Conservation (phyloP, 2,329 filamentous ascomycete genomes). For the Monosporascus sp. region DNA sequence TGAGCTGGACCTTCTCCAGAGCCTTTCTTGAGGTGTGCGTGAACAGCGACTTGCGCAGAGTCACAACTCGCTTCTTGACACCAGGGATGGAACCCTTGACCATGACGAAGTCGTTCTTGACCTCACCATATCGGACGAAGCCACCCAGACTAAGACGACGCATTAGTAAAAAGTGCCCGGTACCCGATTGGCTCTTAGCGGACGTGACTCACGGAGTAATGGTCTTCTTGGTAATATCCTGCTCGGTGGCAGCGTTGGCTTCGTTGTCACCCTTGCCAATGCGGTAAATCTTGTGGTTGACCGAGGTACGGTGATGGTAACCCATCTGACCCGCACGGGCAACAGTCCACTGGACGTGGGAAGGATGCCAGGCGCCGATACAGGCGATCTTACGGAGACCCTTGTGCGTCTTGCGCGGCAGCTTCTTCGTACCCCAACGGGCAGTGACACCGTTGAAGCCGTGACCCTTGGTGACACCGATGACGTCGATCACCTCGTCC, state of each 20-base stretch:
- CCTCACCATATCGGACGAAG: conserved; percentile 98
- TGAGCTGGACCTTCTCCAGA: conserved; percentile 98
- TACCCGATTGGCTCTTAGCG: background rate
- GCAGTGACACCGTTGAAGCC: conserved; percentile 95
- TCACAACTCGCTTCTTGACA: conserved; percentile 99
- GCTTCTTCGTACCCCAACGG: conserved; percentile 99
- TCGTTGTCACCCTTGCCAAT: conserved; percentile 90
- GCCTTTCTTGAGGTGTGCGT: conserved; percentile 91
- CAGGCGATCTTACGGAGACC: conserved; percentile 99
- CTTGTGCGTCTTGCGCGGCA: conserved; percentile 99
- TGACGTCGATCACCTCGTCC: conserved; percentile 99
- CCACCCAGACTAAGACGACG: conserved; percentile 72
- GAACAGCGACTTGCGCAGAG: conserved; percentile 98
- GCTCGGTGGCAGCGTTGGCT: conserved; percentile 88
- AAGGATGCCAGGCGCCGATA: conserved; percentile 99
- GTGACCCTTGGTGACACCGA: conserved; percentile 99
- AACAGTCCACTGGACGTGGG: conserved; percentile 99
- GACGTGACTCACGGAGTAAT: conserved; percentile 87
- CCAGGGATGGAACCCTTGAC: conserved; percentile 97
- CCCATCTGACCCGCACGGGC: conserved; percentile 99
- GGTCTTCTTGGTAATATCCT: conserved; percentile 97
- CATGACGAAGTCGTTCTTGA: conserved; percentile 99
- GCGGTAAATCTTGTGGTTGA: conserved; percentile 99
- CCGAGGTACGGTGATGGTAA: conserved; percentile 99
- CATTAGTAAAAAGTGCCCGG: conserved; percentile 27